Conservation (phyloP, 106 monocot species). For the Alisma plantagoaquatica region DNA sequence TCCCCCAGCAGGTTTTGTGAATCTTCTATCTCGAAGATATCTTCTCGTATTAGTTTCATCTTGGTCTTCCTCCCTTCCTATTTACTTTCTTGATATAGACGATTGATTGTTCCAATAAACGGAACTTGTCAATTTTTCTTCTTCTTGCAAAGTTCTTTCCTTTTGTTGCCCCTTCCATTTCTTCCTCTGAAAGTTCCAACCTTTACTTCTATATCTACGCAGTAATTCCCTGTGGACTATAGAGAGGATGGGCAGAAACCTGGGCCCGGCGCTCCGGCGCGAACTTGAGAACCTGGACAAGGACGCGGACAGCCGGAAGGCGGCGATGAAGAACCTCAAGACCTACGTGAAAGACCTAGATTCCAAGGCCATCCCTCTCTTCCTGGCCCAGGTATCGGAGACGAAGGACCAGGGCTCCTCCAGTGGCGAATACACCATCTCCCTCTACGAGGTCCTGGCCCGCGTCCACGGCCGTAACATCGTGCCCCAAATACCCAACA, state of each 20-base stretch:
- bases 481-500: conserved; percentile 79
- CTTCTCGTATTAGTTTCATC: no score
- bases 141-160: no score
- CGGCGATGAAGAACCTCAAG: conserved; percentile 82
- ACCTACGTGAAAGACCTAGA: conserved; percentile 79
- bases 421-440: conserved; percentile 77
- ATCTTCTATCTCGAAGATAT: no score
- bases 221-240: no score
- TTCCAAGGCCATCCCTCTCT: conserved; percentile 63
- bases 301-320: conserved; percentile 70
- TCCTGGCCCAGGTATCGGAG: conserved; percentile 81
- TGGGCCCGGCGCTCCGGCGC: conserved; percentile 51
- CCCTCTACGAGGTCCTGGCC: conserved; percentile 88
- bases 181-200: no score
- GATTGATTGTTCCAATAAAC: no score
- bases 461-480: conserved; percentile 87
- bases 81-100: no score
- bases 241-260: conserved; percentile 65
- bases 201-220: no score
- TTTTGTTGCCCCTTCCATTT: no score
- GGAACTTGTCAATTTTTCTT: no score
- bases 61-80: no score
- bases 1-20: no score
- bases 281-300: conserved; percentile 78
- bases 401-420: conserved; percentile 38